A percentile compares a stretch with the other conserved stretches of the same genome.
phyloP scores from a whole-genome alignment of 2,329 filamentous ascomycete genomes.

The Aspergillus alliaceus region DNA sequence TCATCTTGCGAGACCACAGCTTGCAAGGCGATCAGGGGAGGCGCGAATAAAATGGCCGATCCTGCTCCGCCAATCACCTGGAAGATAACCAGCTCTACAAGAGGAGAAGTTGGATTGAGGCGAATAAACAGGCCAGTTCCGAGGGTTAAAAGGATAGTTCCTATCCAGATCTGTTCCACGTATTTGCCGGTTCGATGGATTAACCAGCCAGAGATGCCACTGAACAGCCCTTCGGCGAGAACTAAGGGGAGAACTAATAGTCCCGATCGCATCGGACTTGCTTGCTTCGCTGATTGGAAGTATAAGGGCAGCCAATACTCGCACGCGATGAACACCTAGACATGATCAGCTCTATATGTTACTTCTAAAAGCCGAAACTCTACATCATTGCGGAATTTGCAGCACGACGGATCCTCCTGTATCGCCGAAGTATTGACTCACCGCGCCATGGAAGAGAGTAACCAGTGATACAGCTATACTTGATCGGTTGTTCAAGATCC shows the following conservation, averaged over 20 bases:
- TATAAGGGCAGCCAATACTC: constrained; percentile 75
- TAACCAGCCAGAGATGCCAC: constrained; percentile 46
- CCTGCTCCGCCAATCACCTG: constrained; percentile 54
- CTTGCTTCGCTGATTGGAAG: constrained; percentile 66
- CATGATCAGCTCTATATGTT: neutral
- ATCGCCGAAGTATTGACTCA: too few species aligned
- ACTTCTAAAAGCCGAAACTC: too few species aligned
- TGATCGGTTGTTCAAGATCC: constrained; percentile 56
- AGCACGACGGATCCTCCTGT: too few species aligned
- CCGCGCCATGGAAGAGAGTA: constrained; percentile 48
- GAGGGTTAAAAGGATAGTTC: constrained; percentile 41
- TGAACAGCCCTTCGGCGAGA: constrained; percentile 42
- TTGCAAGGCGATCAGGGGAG: constrained; percentile 58
- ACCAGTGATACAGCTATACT: constrained; percentile 57
- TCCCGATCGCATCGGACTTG: constrained; percentile 58
- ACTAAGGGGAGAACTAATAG: constrained; percentile 61
- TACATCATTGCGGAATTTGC: too few species aligned
- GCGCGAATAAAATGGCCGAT: constrained; percentile 51
- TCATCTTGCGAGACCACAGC: constrained; percentile 50
- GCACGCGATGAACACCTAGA: constrained; percentile 60
- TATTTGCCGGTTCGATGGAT: constrained; percentile 52
- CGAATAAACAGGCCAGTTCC: constrained; percentile 49
- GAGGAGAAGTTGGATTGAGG: constrained; percentile 35
- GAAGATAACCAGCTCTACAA: constrained; percentile 45
- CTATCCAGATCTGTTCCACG: constrained; percentile 46